Evolutionary conservation across 2,329 filamentous ascomycete genomes (phyloP).

Genomic region (Myriosclerotinia duriaeana): DNA sequence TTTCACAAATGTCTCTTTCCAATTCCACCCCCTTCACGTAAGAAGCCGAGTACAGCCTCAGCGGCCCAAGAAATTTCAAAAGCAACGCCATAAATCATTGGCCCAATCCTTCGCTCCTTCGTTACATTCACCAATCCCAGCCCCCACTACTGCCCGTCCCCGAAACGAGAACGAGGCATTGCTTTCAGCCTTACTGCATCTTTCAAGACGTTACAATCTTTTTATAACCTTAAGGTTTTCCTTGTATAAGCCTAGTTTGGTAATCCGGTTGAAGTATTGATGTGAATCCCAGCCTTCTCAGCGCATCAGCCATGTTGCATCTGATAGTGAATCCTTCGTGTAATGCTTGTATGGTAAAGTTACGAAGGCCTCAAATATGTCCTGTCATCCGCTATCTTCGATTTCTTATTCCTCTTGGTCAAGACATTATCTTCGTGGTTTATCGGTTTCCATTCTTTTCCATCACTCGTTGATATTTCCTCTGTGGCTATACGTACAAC

Average conservation of each 20-base stretch:
- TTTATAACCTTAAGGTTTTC: conserved; percentile 1
- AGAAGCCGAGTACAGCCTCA: neutral
- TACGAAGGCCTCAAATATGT: conserved; percentile 4
- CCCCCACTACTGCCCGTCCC: neutral
- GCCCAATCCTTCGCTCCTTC: conserved; percentile 12
- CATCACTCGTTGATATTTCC: neutral
- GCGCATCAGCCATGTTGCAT: conserved; percentile 2
- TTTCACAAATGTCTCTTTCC: neutral
- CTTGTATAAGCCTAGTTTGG: neutral
- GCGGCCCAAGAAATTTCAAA: neutral
- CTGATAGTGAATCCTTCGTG: conserved; percentile 1
- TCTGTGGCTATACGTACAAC: neutral
- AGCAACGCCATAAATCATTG: neutral
- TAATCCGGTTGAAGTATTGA: neutral
- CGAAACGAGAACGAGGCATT: conserved; percentile 12
- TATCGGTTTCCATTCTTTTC: neutral
- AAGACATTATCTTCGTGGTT: neutral
- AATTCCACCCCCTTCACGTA: neutral
- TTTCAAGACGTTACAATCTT: conserved; percentile 5
- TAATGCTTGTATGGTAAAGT: neutral
- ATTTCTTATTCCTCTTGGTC: neutral
- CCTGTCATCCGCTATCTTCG: neutral
- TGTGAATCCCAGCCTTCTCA: neutral
- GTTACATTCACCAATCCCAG: neutral
- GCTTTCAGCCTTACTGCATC: conserved; percentile 14